phyloP scores from a whole-genome alignment of 192 early-diverging fungal species.

The Pecoramyces ruminantium region DNA sequence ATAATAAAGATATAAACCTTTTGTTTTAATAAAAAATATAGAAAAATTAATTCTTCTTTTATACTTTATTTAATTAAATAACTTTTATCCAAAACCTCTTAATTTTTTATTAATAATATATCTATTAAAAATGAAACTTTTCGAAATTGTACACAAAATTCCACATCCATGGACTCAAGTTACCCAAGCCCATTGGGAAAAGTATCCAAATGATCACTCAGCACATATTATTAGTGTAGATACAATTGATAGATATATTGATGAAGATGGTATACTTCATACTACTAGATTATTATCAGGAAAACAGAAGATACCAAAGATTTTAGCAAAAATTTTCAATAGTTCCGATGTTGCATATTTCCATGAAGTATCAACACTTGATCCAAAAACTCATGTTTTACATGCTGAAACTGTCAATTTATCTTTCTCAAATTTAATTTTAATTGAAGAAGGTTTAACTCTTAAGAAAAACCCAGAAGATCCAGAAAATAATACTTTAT shows the following conservation, averaged over 20 bases:
- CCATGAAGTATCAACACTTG: slow-evolving; percentile 74
- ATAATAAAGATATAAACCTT: too few species aligned
- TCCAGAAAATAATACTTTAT: slow-evolving; percentile 17
- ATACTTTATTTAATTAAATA: too few species aligned
- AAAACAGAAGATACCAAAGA: slow-evolving; percentile 65
- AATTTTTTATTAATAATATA: too few species aligned
- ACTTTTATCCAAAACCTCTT: too few species aligned
- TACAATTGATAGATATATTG: slow-evolving; percentile 61
- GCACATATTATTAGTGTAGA: slow-evolving; percentile 86
- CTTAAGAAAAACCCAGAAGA: slow-evolving; percentile 17
- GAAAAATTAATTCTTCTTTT: too few species aligned
- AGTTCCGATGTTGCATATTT: slow-evolving; percentile 51
- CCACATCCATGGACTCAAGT: slow-evolving; percentile 64
- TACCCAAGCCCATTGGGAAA: slow-evolving; percentile 78
- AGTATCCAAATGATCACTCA: slow-evolving; percentile 91
- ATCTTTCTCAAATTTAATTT: slow-evolving; percentile 64
- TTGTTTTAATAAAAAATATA: too few species aligned
- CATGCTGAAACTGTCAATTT: slow-evolving; percentile 71
- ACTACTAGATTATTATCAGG: slow-evolving; percentile 85
- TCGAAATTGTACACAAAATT: slow-evolving; percentile 61
- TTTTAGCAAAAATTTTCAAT: slow-evolving; percentile 36
- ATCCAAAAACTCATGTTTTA: slow-evolving; percentile 53
- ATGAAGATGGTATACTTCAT: slow-evolving; percentile 64
- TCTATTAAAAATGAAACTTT: slow-evolving; percentile 57
- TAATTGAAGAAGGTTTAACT: slow-evolving; percentile 66